Conservation (phyloP, 352 stramenopile genomes). For the Phytophthora cryptogea region DNA sequence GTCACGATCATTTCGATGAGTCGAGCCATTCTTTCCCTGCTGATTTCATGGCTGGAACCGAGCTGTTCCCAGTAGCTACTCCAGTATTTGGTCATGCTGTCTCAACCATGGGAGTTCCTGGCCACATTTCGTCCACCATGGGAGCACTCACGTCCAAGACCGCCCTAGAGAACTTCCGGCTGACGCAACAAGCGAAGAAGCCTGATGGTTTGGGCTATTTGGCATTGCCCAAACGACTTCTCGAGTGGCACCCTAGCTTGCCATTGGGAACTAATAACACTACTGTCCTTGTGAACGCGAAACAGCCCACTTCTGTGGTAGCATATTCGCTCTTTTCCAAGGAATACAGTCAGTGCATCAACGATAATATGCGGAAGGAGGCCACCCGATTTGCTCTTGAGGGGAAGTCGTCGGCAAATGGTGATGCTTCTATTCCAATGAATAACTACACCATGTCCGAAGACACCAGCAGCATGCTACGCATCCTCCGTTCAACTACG, state of each 20-base stretch:
- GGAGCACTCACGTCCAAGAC: conserved; percentile 62
- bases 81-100: conserved; percentile 24
- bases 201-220: conserved; percentile 65
- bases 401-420: conserved; percentile 38
- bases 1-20: conserved; percentile 61
- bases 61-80: conserved; percentile 13
- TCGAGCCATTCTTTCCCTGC: conserved; percentile 69
- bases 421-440: conserved; percentile 25
- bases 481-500: conserved; percentile 63
- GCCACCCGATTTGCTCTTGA: conserved; percentile 39
- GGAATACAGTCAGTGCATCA: conserved; percentile 77
- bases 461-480: conserved; percentile 56
- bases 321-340: conserved; percentile 87
- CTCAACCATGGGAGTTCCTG: conserved; percentile 42
- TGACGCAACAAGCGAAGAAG: conserved; percentile 71
- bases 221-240: conserved; percentile 76
- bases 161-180: conserved; percentile 67
- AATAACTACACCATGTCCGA: conserved; percentile 31
- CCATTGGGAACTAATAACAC: conserved; percentile 71
- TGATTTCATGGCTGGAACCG: conserved; percentile 47
- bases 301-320: conserved; percentile 84
- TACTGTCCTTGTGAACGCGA: conserved; percentile 77
- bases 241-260: conserved; percentile 83
- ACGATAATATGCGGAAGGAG: conserved; percentile 71
- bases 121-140: conserved; percentile 61